phyloP scores from a whole-genome alignment of 106 monocot genomes.

The Hemerocallis citrina region DNA sequence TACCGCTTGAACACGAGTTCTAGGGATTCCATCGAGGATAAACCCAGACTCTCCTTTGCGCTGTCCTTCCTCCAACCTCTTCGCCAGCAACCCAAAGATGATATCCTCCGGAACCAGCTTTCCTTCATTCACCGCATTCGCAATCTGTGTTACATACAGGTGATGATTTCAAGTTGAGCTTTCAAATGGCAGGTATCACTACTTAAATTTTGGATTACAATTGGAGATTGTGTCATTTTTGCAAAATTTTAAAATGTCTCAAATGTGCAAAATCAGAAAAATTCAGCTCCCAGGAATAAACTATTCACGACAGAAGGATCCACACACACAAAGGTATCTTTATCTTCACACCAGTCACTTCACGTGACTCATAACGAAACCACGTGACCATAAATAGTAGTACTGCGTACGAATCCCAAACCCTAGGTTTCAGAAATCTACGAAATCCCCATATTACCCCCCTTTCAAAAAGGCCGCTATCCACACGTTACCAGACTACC shows the following conservation, averaged over 20 bases:
- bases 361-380: neutral
- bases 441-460: constrained; percentile 13
- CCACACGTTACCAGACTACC: constrained; percentile 10
- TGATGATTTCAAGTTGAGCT: too few relatives aligned
- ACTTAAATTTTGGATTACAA: too few relatives aligned
- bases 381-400: constrained; percentile 2
- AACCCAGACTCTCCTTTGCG: constrained; percentile 80
- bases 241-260: too few relatives aligned
- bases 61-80: constrained; percentile 74
- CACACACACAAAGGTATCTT: too few relatives aligned
- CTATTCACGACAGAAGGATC: too few relatives aligned
- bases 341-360: neutral
- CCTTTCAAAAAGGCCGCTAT: neutral
- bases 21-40: constrained; percentile 89
- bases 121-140: constrained; percentile 81
- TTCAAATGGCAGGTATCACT: too few relatives aligned
- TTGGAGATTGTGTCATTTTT: too few relatives aligned
- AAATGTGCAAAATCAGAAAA: neutral
- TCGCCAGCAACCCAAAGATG: constrained; percentile 78
- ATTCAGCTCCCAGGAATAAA: neutral
- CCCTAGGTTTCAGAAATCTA: constrained; percentile 24
- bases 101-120: constrained; percentile 88
- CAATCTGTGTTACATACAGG: too few relatives aligned
- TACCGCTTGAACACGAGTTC: constrained; percentile 82
- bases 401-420: neutral